Base-by-base conservation (phyloP, 192 early-diverging fungal species). In the Coemansia javaensis region DNA sequence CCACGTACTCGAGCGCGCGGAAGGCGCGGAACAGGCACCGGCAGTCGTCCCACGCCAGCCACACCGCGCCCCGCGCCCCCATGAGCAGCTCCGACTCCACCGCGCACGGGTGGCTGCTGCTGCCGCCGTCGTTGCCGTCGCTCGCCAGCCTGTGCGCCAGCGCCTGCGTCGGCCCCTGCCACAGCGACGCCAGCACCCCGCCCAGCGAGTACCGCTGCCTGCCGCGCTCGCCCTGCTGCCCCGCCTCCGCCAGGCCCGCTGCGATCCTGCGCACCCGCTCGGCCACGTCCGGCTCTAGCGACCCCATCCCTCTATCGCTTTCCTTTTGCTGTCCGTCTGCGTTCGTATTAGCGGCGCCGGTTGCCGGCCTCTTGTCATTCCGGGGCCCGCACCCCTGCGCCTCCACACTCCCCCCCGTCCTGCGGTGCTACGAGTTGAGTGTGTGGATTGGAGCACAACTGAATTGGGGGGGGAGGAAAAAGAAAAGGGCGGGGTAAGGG, bases 11-110 rank as follows among this genome's bases (percentile, higher is more conserved):
- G 16, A 74, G 35, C 37, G 33, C 12, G 4, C 55, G 44, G 30
- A 74, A 74, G 16, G 59, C 59, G 15, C 49, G 46, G 32, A 40
- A 47, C 21, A 74, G 47, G 8, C 63, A 33, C 3, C 63, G 63
- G 42, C 63, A 66, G 30, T 74, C 70, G 50, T 58, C 59, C 70
- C 70, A 74, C 7, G 63, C 44, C 39, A 74, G 70, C 63, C 70
- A 74, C 16, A 74, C 59, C 45, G 62, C 20, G 13, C 42, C 50
- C 33, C 35, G 22, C 0, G 32, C 13, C 10, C 18, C 47, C 16
- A 56, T 38, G 42, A 57, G n/a, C n/a, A n/a, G 34, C 47, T 18
- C 36, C 12, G 49, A 36, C 28, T 63, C 47, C 12, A 73, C 32
- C 35, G 47, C 45, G 15, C 56, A 49, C 25, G 48, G 15, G 22